phyloP scores from a whole-genome alignment of 352 stramenopile species.

The Globisporangium cylindrosporum region DNA sequence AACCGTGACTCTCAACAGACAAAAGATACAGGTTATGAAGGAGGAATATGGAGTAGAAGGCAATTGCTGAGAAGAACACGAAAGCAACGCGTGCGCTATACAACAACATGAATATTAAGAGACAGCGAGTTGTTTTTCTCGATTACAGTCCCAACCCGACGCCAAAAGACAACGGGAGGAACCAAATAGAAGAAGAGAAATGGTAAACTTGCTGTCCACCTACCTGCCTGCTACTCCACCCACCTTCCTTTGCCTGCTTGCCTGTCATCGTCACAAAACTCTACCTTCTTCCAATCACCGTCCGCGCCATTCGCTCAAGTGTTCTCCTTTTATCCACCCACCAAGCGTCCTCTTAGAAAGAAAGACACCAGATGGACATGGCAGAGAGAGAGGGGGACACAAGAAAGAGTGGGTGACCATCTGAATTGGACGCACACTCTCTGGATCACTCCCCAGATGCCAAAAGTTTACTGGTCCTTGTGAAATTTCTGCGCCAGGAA shows the following conservation, averaged over 20 bases:
- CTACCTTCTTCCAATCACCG: not conserved
- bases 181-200: not conserved
- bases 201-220: not conserved
- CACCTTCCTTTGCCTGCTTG: not conserved
- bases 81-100: not conserved
- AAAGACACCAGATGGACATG: not conserved
- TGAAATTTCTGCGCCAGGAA: slow-evolving; percentile 89
- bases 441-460: not conserved
- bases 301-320: not conserved
- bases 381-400: not conserved
- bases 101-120: slow-evolving; percentile 19
- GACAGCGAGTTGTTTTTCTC: slow-evolving; percentile 13
- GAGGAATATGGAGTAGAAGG: not conserved
- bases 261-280: slow-evolving; percentile 7
- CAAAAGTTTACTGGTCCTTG: slow-evolving; percentile 53
- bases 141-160: not conserved
- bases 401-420: not conserved
- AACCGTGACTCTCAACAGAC: not conserved
- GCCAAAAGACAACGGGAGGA: not conserved
- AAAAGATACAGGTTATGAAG: not conserved
- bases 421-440: not conserved
- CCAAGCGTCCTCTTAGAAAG: not conserved
- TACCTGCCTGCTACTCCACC: not conserved
- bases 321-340: not conserved
- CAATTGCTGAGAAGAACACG: not conserved